phyloP scores from a whole-genome alignment of 345 rosid genomes.

The Moricandia moricandioides region DNA sequence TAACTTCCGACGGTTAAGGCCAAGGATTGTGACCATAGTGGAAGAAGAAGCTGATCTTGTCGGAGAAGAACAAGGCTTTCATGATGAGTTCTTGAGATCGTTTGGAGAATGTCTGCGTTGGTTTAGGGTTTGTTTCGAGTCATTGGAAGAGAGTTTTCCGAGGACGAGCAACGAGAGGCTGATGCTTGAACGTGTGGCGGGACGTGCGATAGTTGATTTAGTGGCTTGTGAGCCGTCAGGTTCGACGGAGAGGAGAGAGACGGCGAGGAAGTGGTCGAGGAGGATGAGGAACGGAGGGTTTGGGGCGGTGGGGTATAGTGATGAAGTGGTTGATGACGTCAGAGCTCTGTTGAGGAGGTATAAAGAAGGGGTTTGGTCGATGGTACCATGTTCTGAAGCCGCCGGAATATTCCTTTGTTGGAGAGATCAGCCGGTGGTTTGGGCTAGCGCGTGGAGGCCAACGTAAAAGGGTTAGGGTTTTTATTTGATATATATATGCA shows the following conservation, averaged over 20 bases:
- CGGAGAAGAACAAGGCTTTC: conserved; percentile 48
- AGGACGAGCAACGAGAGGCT: conserved; percentile 78
- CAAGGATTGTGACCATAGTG: conserved; percentile 68
- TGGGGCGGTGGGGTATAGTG: conserved; percentile 52
- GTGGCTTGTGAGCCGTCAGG: conserved; percentile 67
- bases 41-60: conserved; percentile 93
- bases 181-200: conserved; percentile 84
- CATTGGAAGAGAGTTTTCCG: conserved; percentile 73
- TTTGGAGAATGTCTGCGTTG: conserved; percentile 74
- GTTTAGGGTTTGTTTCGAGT: conserved; percentile 93
- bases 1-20: conserved; percentile 56
- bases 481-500: not conserved
- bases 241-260: conserved; percentile 76
- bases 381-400: conserved; percentile 61
- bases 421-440: conserved; percentile 93
- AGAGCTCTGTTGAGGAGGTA: conserved; percentile 91
- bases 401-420: conserved; percentile 91
- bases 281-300: conserved; percentile 63
- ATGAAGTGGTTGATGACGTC: conserved; percentile 85
- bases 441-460: conserved; percentile 98
- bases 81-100: conserved; percentile 57
- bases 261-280: conserved; percentile 72
- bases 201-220: conserved; percentile 71
- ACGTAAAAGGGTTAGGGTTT: conserved; percentile 21
- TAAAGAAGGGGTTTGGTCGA: conserved; percentile 81